Evolutionary conservation across 2,329 filamentous ascomycete species (phyloP).

Genomic region (Penicillium psychrosexuale): DNA sequence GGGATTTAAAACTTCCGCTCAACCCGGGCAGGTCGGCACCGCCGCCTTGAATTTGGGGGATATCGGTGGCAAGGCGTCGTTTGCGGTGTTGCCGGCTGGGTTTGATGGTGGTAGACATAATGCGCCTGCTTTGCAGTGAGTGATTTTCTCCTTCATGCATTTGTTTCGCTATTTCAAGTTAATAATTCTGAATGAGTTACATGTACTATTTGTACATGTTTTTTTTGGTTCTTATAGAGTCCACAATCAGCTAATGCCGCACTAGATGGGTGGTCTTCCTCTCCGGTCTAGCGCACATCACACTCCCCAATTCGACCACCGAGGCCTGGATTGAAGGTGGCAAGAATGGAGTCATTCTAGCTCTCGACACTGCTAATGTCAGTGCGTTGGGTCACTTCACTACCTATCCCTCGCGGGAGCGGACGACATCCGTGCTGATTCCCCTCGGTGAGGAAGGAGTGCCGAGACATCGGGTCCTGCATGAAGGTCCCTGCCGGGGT

Average conservation of each 20-base stretch:
- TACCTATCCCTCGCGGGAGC: slow-evolving; percentile 39
- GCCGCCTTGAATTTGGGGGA: slow-evolving; percentile 33
- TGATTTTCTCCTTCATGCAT: slow-evolving; percentile 1
- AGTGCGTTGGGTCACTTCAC: slow-evolving; percentile 44
- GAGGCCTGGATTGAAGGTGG: slow-evolving; percentile 42
- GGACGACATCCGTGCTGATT: slow-evolving; percentile 39
- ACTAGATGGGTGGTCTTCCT: slow-evolving; percentile 39
- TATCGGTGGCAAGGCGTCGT: slow-evolving; percentile 34
- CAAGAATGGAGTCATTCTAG: slow-evolving; percentile 43
- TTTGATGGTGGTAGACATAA: slow-evolving; percentile 45
- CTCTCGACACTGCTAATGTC: slow-evolving; percentile 43
- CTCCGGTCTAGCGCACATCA: slow-evolving; percentile 44
- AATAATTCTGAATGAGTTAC: background rate
- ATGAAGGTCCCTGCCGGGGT: slow-evolving; percentile 39
- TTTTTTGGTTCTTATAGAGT: background rate
- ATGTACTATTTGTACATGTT: background rate
- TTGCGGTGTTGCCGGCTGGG: slow-evolving; percentile 36
- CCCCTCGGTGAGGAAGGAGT: slow-evolving; percentile 36
- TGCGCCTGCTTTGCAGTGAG: slow-evolving; percentile 45
- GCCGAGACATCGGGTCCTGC: slow-evolving; percentile 42
- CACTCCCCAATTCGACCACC: slow-evolving; percentile 39
- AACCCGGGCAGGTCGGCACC: slow-evolving; percentile 36
- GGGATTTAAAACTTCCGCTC: slow-evolving; percentile 33
- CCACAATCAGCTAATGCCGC: background rate
- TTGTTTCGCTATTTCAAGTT: background rate